Evolutionary conservation across 345 rosid species (phyloP).

Genomic region (Mallotus nudiflorus): DNA sequence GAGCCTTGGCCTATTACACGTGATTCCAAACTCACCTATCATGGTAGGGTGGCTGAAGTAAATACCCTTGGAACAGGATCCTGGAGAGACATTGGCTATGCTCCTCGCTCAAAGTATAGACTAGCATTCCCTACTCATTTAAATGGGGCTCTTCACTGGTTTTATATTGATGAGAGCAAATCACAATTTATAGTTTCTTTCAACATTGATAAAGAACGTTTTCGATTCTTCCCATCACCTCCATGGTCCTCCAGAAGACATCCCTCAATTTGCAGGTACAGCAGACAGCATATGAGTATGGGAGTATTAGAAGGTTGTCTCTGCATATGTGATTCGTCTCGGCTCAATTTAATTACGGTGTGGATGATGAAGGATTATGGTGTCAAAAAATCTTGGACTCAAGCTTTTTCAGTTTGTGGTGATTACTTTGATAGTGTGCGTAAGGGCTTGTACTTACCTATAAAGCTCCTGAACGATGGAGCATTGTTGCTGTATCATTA

Average conservation of each 20-base stretch:
- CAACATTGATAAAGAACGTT: slow-evolving; percentile 21
- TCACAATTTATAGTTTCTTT: slow-evolving; percentile 10
- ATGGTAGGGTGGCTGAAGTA: slow-evolving; percentile 9
- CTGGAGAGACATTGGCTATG: slow-evolving; percentile 19
- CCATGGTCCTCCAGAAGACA: no score
- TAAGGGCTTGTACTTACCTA: neutral
- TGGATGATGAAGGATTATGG: slow-evolving; percentile 30
- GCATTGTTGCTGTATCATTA: slow-evolving; percentile 8
- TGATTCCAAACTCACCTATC: no score
- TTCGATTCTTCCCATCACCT: slow-evolving; percentile 18
- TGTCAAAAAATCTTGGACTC: slow-evolving; percentile 23
- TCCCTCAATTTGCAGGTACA: no score
- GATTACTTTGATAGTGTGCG: neutral
- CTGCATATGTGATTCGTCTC: slow-evolving; percentile 15
- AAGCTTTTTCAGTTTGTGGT: slow-evolving; percentile 1
- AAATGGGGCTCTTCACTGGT: slow-evolving; percentile 29
- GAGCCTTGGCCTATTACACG: neutral
- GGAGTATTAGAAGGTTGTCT: slow-evolving; percentile 23
- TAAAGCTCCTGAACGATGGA: neutral
- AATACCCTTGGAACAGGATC: slow-evolving; percentile 9
- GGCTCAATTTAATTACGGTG: neutral
- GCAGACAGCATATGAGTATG: slow-evolving; percentile 14
- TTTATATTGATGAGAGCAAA: slow-evolving; percentile 8
- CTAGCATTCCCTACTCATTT: slow-evolving; percentile 17
- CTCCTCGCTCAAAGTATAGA: neutral